phyloP scores from a whole-genome alignment of 2,329 filamentous ascomycete genomes.

The Stagonosporopsis vannaccii region DNA sequence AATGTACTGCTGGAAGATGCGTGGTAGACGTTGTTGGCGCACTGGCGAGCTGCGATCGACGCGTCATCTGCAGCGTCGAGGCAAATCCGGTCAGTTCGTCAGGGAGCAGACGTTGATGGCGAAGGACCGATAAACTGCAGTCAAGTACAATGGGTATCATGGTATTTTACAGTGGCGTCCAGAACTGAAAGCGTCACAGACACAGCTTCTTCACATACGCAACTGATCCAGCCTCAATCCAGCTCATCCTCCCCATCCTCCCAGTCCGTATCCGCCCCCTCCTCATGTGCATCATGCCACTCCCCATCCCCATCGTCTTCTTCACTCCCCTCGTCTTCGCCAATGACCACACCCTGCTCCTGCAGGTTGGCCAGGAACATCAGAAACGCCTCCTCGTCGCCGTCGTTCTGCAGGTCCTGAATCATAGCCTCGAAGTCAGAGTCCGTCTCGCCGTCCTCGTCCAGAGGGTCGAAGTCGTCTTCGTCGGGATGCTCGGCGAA shows the following conservation, averaged over 20 bases:
- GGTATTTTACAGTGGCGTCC: no score
- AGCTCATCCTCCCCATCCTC: constrained; percentile 12
- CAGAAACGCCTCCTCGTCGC: constrained; percentile 10
- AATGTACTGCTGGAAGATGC: no score
- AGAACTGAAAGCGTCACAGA: no score
- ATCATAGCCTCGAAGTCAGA: constrained; percentile 12
- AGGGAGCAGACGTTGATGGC: no score
- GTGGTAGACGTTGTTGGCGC: no score
- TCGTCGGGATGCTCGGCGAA: background rate
- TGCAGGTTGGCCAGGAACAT: constrained; percentile 12
- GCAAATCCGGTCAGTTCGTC: no score
- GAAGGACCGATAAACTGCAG: no score
- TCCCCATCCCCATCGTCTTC: background rate
- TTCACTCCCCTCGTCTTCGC: background rate
- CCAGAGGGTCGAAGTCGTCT: background rate
- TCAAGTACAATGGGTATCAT: no score
- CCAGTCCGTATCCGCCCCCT: constrained; percentile 1
- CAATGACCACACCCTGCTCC: constrained; percentile 8
- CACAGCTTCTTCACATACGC: background rate
- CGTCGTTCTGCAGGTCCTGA: constrained; percentile 13
- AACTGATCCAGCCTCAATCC: no score
- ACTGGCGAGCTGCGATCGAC: no score
- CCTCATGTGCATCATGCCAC: constrained; percentile 1
- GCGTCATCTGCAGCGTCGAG: no score
- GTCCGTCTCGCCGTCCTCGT: constrained; percentile 9